Conservation (phyloP, 768 basidiomycete genomes). For the Amanita jacksonii region DNA sequence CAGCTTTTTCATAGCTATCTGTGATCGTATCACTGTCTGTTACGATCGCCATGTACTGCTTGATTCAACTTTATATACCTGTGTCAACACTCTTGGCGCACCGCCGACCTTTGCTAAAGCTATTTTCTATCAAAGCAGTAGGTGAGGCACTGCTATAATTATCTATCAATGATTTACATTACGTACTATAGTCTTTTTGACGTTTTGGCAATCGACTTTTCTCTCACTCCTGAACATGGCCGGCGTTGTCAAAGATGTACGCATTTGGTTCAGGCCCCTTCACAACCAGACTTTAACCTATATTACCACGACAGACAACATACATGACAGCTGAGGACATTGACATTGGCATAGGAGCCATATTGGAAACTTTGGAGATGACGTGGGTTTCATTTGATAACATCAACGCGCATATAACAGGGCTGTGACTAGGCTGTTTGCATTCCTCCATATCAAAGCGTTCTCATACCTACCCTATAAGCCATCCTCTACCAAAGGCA, state of each 20-base stretch:
- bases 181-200: conserved; percentile 45
- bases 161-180: background rate
- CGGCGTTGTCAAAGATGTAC: conserved; percentile 54
- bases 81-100: conserved; percentile 45
- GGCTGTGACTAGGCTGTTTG: conserved; percentile 39
- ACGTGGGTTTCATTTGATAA: conserved; percentile 31
- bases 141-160: conserved; percentile 37
- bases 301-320: conserved; percentile 29
- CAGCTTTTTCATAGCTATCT: conserved; percentile 33
- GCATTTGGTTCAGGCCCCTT: too few species aligned
- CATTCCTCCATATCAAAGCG: conserved; percentile 60
- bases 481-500: conserved; percentile 20
- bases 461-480: conserved; percentile 63
- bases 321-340: conserved; percentile 71
- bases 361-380: conserved; percentile 71
- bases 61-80: conserved; percentile 60
- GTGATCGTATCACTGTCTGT: conserved; percentile 61
- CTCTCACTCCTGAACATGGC: conserved; percentile 48
- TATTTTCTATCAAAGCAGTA: conserved; percentile 67
- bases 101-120: conserved; percentile 53
- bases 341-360: conserved; percentile 58
- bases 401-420: conserved; percentile 3
- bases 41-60: conserved; percentile 69
- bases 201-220: conserved; percentile 67
- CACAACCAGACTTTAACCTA: background rate